Evolutionary conservation across 2,329 filamentous ascomycete species (phyloP).

Genomic region (Beauveria sp.): DNA sequence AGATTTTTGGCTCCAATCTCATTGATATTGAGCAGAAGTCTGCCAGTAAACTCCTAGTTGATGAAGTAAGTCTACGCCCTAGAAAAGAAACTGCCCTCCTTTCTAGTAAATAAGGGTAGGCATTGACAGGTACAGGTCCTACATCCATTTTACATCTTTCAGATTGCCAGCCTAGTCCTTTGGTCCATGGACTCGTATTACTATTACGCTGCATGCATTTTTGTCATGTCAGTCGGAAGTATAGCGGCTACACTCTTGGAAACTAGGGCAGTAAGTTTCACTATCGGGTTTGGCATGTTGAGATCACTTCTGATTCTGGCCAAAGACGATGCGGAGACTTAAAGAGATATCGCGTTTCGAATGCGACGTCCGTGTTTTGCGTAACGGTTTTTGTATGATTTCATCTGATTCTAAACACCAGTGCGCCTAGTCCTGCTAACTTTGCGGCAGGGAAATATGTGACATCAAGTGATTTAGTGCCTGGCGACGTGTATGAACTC

Average conservation of each 20-base stretch:
- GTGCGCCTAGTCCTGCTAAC: neutral
- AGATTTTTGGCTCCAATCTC: slow-evolving; percentile 81
- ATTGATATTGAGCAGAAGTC: slow-evolving; percentile 94
- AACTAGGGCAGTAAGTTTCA: slow-evolving; percentile 63
- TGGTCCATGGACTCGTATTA: slow-evolving; percentile 98
- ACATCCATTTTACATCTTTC: slow-evolving; percentile 97
- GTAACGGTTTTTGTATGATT: slow-evolving; percentile 81
- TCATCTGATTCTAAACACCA: neutral
- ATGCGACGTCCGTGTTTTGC: slow-evolving; percentile 86
- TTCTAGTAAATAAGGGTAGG: neutral
- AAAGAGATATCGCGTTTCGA: slow-evolving; percentile 91
- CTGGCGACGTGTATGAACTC: slow-evolving; percentile 93
- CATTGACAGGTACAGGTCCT: slow-evolving; percentile 53
- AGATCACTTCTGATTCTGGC: neutral
- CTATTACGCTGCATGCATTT: slow-evolving; percentile 94
- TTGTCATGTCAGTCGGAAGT: slow-evolving; percentile 87
- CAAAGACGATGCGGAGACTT: slow-evolving; percentile 76
- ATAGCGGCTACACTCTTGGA: slow-evolving; percentile 85
- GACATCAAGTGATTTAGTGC: slow-evolving; percentile 79
- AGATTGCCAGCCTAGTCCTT: slow-evolving; percentile 84
- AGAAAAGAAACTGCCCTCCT: neutral
- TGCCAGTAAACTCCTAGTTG: slow-evolving; percentile 71
- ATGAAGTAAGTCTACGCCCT: slow-evolving; percentile 54
- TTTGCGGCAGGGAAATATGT: slow-evolving; percentile 62
- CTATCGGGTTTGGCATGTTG: neutral